Conservation (phyloP, 2,329 filamentous ascomycete genomes). For the Claviceps capensis region DNA sequence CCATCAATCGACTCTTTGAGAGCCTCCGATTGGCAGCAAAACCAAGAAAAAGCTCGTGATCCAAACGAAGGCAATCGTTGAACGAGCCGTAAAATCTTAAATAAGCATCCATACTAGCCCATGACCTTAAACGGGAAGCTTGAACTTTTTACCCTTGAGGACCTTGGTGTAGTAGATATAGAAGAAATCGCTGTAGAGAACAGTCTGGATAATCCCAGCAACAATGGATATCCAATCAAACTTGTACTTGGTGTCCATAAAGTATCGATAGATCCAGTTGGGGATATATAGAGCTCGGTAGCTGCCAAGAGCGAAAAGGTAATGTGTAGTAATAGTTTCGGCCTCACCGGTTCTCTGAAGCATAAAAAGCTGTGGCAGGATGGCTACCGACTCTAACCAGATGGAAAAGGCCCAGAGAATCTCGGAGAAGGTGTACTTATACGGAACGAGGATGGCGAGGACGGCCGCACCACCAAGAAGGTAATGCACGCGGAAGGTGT, state of each 20-base stretch:
- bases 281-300: slow-evolving; percentile 95
- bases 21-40: neutral
- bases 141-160: slow-evolving; percentile 78
- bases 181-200: slow-evolving; percentile 98
- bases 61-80: neutral
- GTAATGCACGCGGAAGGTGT: slow-evolving; percentile 96
- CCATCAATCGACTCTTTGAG: neutral
- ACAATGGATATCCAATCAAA: slow-evolving; percentile 76
- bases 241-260: slow-evolving; percentile 56
- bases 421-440: slow-evolving; percentile 70
- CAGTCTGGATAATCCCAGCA: slow-evolving; percentile 82
- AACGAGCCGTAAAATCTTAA: neutral
- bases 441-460: slow-evolving; percentile 71
- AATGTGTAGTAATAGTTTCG: slow-evolving; percentile 98
- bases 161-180: slow-evolving; percentile 99
- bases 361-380: slow-evolving; percentile 96
- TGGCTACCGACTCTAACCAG: slow-evolving; percentile 94
- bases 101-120: neutral
- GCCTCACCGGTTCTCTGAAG: slow-evolving; percentile 94
- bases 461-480: slow-evolving; percentile 69
- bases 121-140: slow-evolving; percentile 55
- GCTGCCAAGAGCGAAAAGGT: slow-evolving; percentile 81
- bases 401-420: slow-evolving; percentile 97
- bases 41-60: neutral
- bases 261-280: slow-evolving; percentile 93